Percentiles rank a stretch among this genome's conserved stretches.
These are phyloP conservation scores for Cyclaneusma minus DNA, from an alignment of 2,329 filamentous ascomycete species.

Conservation along the genomic window DNA sequence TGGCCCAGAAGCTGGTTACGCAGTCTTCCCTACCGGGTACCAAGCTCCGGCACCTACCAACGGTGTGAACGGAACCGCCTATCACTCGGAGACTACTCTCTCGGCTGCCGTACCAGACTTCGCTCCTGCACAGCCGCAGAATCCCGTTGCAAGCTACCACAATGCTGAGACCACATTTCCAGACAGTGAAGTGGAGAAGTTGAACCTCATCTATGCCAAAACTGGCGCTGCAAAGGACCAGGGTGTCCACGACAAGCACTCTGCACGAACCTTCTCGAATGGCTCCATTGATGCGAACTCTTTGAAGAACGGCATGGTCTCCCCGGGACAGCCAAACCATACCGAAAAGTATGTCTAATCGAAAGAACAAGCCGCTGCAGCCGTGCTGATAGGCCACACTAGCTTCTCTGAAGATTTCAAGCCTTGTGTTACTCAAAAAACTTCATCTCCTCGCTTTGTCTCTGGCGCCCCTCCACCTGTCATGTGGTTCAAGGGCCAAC, in stretches of 20 bases:
- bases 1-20: slow-evolving; percentile 13
- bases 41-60: slow-evolving; percentile 9
- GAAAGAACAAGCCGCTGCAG: slow-evolving; percentile 2
- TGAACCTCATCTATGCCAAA: slow-evolving; percentile 32
- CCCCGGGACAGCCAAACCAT: slow-evolving; percentile 20
- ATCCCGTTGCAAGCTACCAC: slow-evolving; percentile 12
- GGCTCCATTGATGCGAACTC: slow-evolving; percentile 36
- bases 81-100: slow-evolving; percentile 31
- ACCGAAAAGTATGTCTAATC: slow-evolving; percentile 21
- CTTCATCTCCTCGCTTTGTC: slow-evolving; percentile 11
- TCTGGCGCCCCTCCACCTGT: slow-evolving; percentile 16
- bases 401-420: too few species aligned
- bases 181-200: slow-evolving; percentile 32
- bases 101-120: slow-evolving; percentile 51
- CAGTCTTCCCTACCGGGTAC: slow-evolving; percentile 11
- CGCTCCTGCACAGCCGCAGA: slow-evolving; percentile 11
- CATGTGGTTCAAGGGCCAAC: slow-evolving; percentile 21
- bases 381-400: too few species aligned
- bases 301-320: slow-evolving; percentile 21
- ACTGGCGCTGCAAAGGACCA: slow-evolving; percentile 18
- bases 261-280: slow-evolving; percentile 36
- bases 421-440: slow-evolving; percentile 6
- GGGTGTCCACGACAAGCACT: slow-evolving; percentile 22
- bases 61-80: slow-evolving; percentile 23
- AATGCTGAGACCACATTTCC: slow-evolving; percentile 27